These are phyloP conservation scores for Ajuga chamaepitys DNA, from an alignment of 257 asterid genomes.

Conservation along the genomic window DNA sequence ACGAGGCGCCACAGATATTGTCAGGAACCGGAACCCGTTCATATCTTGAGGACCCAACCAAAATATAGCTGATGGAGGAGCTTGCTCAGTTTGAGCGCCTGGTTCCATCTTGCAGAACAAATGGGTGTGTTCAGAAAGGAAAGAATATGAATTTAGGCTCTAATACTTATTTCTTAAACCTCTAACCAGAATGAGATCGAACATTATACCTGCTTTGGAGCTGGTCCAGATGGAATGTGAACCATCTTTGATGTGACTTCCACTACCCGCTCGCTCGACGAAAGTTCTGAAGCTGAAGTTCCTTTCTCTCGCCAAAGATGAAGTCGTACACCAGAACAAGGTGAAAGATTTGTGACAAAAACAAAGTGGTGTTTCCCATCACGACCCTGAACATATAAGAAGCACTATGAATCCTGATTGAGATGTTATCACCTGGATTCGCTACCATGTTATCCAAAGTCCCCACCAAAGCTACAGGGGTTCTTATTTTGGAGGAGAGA, in stretches of 20 bases:
- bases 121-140: slow-evolving; percentile 19
- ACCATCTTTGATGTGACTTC: slow-evolving; percentile 91
- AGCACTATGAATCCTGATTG: slow-evolving; percentile 15
- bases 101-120: slow-evolving; percentile 73
- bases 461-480: slow-evolving; percentile 2
- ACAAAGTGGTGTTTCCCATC: slow-evolving; percentile 61
- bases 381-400: slow-evolving; percentile 52
- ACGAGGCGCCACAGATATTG: slow-evolving; percentile 95
- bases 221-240: slow-evolving; percentile 94
- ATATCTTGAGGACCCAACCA: slow-evolving; percentile 84
- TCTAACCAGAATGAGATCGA: slow-evolving; percentile 11
- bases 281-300: slow-evolving; percentile 36
- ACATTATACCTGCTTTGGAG: slow-evolving; percentile 90
- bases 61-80: slow-evolving; percentile 91
- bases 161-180: neutral
- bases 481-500: neutral
- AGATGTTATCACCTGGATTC: neutral
- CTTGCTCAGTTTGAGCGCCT: slow-evolving; percentile 97
- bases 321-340: slow-evolving; percentile 90
- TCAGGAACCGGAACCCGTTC: slow-evolving; percentile 80
- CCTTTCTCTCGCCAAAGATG: slow-evolving; percentile 91
- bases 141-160: neutral
- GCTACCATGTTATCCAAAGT: slow-evolving; percentile 3
- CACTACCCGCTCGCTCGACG: slow-evolving; percentile 37
- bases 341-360: slow-evolving; percentile 92